Conservation (phyloP, 192 early-diverging fungal genomes). For the Umbelopsis vinacea region DNA sequence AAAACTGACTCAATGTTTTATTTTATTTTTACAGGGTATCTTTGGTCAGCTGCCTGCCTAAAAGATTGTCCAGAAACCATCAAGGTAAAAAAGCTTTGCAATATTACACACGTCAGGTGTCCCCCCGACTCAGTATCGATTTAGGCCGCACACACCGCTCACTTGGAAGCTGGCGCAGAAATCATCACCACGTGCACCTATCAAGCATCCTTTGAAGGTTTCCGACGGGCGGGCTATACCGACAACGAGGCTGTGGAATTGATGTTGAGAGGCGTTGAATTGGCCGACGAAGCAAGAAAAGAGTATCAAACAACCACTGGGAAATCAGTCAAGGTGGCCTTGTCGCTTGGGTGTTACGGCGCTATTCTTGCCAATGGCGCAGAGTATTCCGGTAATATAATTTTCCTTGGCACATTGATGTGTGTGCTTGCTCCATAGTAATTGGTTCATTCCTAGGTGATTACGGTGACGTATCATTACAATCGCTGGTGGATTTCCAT, state of each 20-base stretch:
- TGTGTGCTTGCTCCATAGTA: neutral
- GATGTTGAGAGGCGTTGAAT: conserved; percentile 44
- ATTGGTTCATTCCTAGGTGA: conserved; percentile 21
- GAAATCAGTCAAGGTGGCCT: conserved; percentile 49
- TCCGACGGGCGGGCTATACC: conserved; percentile 43
- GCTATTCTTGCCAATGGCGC: conserved; percentile 64
- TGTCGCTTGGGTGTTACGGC: conserved; percentile 68
- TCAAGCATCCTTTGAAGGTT: conserved; percentile 55
- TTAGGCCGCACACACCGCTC: conserved; percentile 48
- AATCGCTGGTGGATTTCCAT: conserved; percentile 60
- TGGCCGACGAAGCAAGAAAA: conserved; percentile 56
- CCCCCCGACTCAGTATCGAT: neutral
- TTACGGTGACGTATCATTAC: conserved; percentile 45
- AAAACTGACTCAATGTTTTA: neutral
- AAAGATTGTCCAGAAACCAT: conserved; percentile 45
- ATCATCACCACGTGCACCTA: conserved; percentile 61
- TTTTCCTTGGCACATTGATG: no score
- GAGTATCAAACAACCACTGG: conserved; percentile 31
- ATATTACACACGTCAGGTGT: neutral
- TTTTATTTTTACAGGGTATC: conserved; percentile 24
- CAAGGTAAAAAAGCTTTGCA: conserved; percentile 26
- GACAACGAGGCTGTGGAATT: conserved; percentile 34
- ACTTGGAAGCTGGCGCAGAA: conserved; percentile 59
- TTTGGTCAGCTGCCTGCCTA: conserved; percentile 51
- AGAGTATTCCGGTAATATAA: conserved; percentile 62